Percentiles rank a stretch among this genome's conserved stretches.
Conservation (phyloP, 306 rosid species). For the Malus sieversii region DNA sequence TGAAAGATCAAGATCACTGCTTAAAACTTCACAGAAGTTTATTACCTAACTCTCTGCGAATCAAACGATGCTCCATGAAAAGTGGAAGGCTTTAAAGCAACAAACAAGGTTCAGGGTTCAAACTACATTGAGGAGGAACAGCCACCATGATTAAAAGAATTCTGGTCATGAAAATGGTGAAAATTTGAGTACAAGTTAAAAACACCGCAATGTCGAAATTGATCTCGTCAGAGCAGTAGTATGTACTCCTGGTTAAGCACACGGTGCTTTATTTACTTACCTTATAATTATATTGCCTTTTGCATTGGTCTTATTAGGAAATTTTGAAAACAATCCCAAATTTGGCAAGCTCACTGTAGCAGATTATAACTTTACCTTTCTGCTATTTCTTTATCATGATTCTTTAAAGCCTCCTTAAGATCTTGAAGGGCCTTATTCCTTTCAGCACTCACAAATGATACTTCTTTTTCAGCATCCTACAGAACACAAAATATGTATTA, state of each 20-base stretch:
- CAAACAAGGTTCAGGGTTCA: background rate
- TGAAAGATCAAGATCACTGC: constrained; percentile 17
- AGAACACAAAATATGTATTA: constrained; percentile 1
- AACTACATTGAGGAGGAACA: background rate
- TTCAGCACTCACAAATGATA: constrained; percentile 53
- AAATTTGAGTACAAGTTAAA: background rate
- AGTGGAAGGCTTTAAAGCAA: background rate
- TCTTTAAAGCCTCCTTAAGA: constrained; percentile 53
- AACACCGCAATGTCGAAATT: background rate
- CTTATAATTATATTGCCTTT: background rate
- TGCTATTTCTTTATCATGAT: constrained; percentile 60
- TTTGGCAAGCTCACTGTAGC: background rate
- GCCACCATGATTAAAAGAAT: background rate
- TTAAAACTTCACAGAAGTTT: constrained; percentile 10
- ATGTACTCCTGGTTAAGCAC: background rate
- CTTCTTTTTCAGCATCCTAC: constrained; percentile 89
- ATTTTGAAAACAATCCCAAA: background rate
- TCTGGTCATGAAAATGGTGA: background rate
- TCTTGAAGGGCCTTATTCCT: constrained; percentile 71
- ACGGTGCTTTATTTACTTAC: background rate
- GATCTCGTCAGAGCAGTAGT: background rate
- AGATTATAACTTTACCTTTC: constrained; percentile 50
- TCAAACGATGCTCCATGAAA: background rate
- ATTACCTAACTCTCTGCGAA: background rate
- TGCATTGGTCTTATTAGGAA: background rate